A percentile compares a stretch with the other conserved stretches of the same genome.
Conservation (phyloP, 371 early-diverging fungal genomes). For the Dichotomocladium elegans region DNA sequence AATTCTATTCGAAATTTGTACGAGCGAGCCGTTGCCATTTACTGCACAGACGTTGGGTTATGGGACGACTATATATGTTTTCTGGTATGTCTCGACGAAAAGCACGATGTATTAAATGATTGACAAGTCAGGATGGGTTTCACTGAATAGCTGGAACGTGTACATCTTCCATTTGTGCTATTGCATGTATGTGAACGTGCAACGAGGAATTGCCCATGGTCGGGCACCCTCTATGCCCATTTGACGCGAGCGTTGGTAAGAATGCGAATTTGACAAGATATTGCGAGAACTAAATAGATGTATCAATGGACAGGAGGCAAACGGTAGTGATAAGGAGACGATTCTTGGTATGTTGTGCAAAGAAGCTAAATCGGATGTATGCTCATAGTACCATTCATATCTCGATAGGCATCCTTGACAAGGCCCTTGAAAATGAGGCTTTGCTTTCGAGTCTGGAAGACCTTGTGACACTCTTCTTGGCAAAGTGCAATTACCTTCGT, state of each 20-base stretch:
- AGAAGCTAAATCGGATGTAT: not conserved
- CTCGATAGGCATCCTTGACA: constrained; percentile 30
- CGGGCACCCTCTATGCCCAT: constrained; percentile 60
- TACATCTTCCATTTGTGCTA: constrained; percentile 18
- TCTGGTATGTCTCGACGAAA: constrained; percentile 25
- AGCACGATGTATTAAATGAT: not conserved
- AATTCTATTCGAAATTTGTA: constrained; percentile 50
- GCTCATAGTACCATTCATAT: not conserved
- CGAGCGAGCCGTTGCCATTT: constrained; percentile 58
- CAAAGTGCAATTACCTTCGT: constrained; percentile 38
- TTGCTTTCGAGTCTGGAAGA: constrained; percentile 42
- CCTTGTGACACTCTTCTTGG: constrained; percentile 25
- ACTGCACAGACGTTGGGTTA: constrained; percentile 52
- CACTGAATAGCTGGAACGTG: constrained; percentile 35
- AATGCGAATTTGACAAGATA: not conserved
- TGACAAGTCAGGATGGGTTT: not conserved
- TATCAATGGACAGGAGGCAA: not conserved
- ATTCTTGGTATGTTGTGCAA: constrained; percentile 1
- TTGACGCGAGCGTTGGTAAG: constrained; percentile 26
- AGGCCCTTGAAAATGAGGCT: constrained; percentile 23
- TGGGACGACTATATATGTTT: constrained; percentile 74
- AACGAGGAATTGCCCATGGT: constrained; percentile 68
- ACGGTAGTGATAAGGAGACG: not conserved
- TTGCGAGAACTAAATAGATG: not conserved
- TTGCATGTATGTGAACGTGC: constrained; percentile 42